phyloP scores from a whole-genome alignment of 352 stramenopile genomes.

The Pythium phragmitis region DNA sequence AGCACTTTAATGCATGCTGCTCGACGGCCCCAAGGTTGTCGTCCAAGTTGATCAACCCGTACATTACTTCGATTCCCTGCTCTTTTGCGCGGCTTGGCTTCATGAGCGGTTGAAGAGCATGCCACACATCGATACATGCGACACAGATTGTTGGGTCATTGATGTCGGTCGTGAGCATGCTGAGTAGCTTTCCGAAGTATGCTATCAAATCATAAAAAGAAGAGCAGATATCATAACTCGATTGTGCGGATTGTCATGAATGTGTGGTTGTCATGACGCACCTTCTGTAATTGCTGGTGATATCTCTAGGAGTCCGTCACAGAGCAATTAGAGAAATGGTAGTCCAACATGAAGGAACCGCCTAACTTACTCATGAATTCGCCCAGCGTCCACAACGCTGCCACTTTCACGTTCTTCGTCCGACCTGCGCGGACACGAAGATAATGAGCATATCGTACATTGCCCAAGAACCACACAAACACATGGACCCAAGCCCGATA shows the following conservation, averaged over 20 bases:
- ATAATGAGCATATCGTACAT: neutral
- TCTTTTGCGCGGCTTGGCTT: constrained; percentile 26
- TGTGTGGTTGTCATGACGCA: constrained; percentile 5
- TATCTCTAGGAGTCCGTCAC: constrained; percentile 14
- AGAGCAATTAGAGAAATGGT: neutral
- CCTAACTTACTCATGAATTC: constrained; percentile 32
- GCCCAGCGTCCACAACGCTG: constrained; percentile 24
- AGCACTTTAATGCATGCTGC: constrained; percentile 12
- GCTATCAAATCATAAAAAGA: constrained; percentile 3
- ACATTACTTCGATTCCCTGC: constrained; percentile 12
- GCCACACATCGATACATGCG: constrained; percentile 25
- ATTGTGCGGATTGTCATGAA: neutral
- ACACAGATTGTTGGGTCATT: neutral
- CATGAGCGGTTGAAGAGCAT: constrained; percentile 20
- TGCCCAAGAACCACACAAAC: neutral
- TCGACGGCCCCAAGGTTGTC: neutral
- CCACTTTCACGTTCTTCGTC: constrained; percentile 8
- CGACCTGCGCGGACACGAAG: neutral
- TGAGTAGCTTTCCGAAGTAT: constrained; percentile 14
- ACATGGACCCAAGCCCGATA: no score
- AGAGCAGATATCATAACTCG: neutral
- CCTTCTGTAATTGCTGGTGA: constrained; percentile 18
- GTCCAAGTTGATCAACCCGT: neutral
- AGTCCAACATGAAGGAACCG: neutral
- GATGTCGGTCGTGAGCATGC: neutral